A percentile compares a stretch with the other conserved stretches of the same genome.
Evolutionary conservation across 2,329 filamentous ascomycete species (phyloP).

Genomic region (Lachnellula occidentalis): DNA sequence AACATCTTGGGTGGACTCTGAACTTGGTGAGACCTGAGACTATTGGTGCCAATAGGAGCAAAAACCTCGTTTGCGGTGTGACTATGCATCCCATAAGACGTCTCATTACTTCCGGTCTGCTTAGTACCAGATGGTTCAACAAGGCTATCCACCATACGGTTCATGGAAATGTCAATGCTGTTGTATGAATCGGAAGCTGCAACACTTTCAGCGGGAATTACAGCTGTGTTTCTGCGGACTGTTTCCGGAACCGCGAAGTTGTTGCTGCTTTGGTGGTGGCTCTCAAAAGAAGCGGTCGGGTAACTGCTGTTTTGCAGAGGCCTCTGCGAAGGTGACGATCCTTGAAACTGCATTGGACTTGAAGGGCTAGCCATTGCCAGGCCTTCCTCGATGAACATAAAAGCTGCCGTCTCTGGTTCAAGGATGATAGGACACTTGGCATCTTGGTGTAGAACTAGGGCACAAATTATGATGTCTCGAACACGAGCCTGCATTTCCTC

Average conservation of each 20-base stretch:
- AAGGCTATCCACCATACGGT: constrained; percentile 53
- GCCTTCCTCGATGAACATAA: constrained; percentile 48
- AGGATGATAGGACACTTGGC: constrained; percentile 35
- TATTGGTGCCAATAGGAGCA: constrained; percentile 34
- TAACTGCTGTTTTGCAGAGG: not conserved
- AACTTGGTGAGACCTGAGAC: constrained; percentile 31
- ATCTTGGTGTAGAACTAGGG: constrained; percentile 50
- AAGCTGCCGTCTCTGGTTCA: constrained; percentile 37
- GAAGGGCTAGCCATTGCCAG: constrained; percentile 40
- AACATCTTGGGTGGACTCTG: constrained; percentile 26
- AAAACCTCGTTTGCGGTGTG: constrained; percentile 47
- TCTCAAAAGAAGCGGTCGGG: not conserved
- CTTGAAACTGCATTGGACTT: constrained; percentile 25
- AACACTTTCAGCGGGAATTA: constrained; percentile 8
- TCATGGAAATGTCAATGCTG: constrained; percentile 43
- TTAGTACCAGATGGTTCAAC: constrained; percentile 35
- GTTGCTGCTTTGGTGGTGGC: not conserved
- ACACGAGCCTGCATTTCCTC: constrained; percentile 64
- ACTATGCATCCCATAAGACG: constrained; percentile 52
- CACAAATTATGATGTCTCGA: constrained; percentile 57
- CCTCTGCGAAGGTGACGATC: constrained; percentile 25
- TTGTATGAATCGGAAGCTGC: constrained; percentile 20
- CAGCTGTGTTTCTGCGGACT: not conserved
- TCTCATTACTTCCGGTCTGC: constrained; percentile 36
- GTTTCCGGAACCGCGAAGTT: constrained; percentile 1